These are phyloP conservation scores for Penicillium riverlandense DNA, from an alignment of 495 filamentous ascomycete genomes.

Conservation along the genomic window DNA sequence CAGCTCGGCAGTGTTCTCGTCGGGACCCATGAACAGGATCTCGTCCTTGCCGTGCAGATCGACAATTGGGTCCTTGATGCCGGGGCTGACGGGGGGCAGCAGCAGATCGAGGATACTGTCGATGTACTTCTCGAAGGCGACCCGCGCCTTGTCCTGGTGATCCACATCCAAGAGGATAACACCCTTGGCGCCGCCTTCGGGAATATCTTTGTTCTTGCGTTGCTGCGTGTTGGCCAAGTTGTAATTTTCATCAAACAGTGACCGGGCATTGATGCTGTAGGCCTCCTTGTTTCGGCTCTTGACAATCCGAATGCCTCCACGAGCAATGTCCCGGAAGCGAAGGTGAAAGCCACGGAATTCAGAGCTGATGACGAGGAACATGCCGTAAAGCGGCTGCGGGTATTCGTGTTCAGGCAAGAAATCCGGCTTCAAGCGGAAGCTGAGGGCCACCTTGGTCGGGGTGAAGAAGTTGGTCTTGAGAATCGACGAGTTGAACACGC, in stretches of 20 bases:
- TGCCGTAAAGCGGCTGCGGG: constrained; percentile 87
- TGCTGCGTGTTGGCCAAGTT: constrained; percentile 97
- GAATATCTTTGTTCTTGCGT: constrained; percentile 99
- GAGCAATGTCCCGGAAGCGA: constrained; percentile 93
- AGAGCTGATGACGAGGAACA: constrained; percentile 96
- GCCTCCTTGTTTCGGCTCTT: constrained; percentile 93
- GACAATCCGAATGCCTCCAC: constrained; percentile 96
- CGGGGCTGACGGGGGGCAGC: constrained; percentile 79
- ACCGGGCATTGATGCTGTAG: constrained; percentile 92
- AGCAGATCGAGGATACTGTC: constrained; percentile 95
- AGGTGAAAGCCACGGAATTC: constrained; percentile 97
- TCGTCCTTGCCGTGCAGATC: constrained; percentile 90
- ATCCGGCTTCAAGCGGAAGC: constrained; percentile 83
- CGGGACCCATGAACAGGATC: constrained; percentile 96
- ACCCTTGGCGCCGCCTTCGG: constrained; percentile 97
- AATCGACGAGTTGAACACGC: constrained; percentile 82
- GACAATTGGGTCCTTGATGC: constrained; percentile 98
- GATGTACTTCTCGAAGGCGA: constrained; percentile 99
- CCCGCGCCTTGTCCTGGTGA: constrained; percentile 84
- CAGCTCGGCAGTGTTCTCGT: constrained; percentile 96
- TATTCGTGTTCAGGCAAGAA: constrained; percentile 93
- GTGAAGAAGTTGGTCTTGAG: constrained; percentile 99
- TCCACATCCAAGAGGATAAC: constrained; percentile 90
- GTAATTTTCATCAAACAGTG: constrained; percentile 97
- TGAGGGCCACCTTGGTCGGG: constrained; percentile 94